Evolutionary conservation across 768 basidiomycete species (phyloP), one percentile per base, ranked within the genome.

Genomic region (Cyclocybe cylindracea): DNA sequence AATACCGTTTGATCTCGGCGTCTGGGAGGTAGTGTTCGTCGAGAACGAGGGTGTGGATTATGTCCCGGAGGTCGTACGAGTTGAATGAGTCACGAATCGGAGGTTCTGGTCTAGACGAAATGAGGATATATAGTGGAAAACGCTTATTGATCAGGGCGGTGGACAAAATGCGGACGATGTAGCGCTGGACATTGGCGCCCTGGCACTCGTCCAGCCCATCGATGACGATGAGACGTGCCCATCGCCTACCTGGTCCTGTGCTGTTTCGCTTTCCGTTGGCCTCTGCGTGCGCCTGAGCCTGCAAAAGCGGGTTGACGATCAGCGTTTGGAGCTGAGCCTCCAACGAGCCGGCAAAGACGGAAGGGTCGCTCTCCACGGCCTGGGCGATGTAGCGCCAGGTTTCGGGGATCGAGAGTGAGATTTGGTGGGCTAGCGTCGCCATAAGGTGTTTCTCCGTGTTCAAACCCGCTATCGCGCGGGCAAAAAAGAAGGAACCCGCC

Each of bases 21-120:
- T 66, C 64, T 0, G 62, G 47, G 18, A 66, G 59, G 37, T 63
- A 62, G 19, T 55, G 49, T 11, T 66, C 61, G 43, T 66, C 64
- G 11, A 66, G 51, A 0, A 61, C 59, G 35, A 66, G 53, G 5
- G 64, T 66, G 33, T 54, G 53, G 19, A 66, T 62, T 31, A 62
- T 59, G 33, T 62, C 61, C 18, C 64, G 61, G 0, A 66, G 51
- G 47, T 66, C 64, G 45, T 66, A 66, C 3, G 62, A 63, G 39
- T 66, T 66, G 50, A 63, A 66, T 1, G 64, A 66, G 41, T 66
- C 64, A 8, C 64, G 59, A 39, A 66, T 66, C 18, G 64, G 62
- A 1, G 62, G 61, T 46, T 66, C 66, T 2, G 66, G 66, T n/a
- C 62, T 59, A 19, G 59, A 60, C 9, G 63, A 52, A 18, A 69